phyloP scores from a whole-genome alignment of 768 basidiomycete genomes.

The Phylloporus sp. region DNA sequence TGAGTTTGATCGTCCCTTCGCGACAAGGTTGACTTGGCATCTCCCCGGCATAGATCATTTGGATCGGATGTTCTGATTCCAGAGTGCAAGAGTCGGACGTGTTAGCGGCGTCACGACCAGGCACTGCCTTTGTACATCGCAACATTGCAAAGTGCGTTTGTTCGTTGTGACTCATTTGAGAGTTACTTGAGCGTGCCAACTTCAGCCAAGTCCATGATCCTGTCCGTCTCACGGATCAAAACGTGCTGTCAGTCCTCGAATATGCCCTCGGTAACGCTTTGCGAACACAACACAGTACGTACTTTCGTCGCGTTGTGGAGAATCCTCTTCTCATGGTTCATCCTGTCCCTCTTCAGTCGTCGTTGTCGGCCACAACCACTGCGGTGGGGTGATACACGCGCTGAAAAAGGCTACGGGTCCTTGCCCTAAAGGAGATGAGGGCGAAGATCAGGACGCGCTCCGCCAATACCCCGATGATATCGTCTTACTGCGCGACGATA shows the following conservation, averaged over 20 bases:
- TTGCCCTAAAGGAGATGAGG: background rate
- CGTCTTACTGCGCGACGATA: background rate
- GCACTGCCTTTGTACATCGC: background rate
- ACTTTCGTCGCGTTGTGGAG: background rate
- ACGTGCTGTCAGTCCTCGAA: background rate
- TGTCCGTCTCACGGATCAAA: too few relatives aligned
- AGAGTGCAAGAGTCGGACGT: background rate
- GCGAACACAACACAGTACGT: constrained; percentile 52
- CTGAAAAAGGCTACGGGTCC: constrained; percentile 2
- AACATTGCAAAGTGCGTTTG: background rate
- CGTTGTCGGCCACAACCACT: constrained; percentile 78
- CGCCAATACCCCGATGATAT: constrained; percentile 14
- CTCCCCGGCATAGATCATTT: background rate
- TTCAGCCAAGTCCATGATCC: background rate
- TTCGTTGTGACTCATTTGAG: too few relatives aligned
- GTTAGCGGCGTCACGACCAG: background rate
- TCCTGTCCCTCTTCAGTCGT: constrained; percentile 45
- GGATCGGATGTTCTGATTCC: background rate
- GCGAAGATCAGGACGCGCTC: background rate
- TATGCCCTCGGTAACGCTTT: background rate
- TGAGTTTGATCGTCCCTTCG: background rate
- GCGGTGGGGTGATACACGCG: constrained; percentile 64
- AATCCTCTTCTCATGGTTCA: background rate
- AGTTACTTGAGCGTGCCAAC: background rate
- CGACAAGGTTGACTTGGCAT: background rate